Evolutionary conservation across 2,329 filamentous ascomycete genomes (phyloP).

Genomic region (Pseudogymnoascus sp.): DNA sequence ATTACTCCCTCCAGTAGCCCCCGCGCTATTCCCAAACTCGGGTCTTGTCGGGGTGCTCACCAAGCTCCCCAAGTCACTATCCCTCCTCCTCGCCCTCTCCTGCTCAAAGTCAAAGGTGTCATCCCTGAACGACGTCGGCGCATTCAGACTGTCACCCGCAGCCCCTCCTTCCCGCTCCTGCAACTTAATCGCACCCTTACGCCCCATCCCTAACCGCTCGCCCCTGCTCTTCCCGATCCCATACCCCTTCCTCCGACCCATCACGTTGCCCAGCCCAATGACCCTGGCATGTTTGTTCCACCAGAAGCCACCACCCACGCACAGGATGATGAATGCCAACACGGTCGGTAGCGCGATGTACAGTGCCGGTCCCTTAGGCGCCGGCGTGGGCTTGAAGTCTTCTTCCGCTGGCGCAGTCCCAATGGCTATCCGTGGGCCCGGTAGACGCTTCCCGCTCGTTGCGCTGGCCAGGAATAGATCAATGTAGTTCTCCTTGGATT

Average conservation of each 20-base stretch:
- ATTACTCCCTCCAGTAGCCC: not conserved
- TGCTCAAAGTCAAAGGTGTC: constrained; percentile 3
- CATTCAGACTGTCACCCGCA: constrained; percentile 19
- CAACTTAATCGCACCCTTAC: constrained; percentile 20
- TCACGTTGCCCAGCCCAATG: constrained; percentile 26
- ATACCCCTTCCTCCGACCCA: constrained; percentile 25
- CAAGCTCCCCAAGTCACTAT: constrained; percentile 22
- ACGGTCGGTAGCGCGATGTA: constrained; percentile 26
- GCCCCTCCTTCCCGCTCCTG: constrained; percentile 19
- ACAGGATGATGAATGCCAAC: constrained; percentile 22
- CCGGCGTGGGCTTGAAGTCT: constrained; percentile 11
- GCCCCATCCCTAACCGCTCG: constrained; percentile 23
- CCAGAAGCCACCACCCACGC: constrained; percentile 20
- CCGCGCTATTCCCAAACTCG: not conserved
- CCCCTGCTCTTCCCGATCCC: constrained; percentile 22
- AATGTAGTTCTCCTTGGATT: not conserved
- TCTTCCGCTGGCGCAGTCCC: not conserved
- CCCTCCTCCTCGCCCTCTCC: constrained; percentile 12
- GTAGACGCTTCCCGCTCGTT: not conserved
- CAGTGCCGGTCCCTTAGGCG: constrained; percentile 20
- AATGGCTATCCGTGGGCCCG: constrained; percentile 4
- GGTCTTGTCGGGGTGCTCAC: constrained; percentile 17
- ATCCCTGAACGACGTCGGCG: constrained; percentile 12
- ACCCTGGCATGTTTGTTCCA: constrained; percentile 22
- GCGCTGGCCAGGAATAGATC: not conserved